phyloP scores from a whole-genome alignment of 2,329 filamentous ascomycete species.

The Colletotrichum destructivum region DNA sequence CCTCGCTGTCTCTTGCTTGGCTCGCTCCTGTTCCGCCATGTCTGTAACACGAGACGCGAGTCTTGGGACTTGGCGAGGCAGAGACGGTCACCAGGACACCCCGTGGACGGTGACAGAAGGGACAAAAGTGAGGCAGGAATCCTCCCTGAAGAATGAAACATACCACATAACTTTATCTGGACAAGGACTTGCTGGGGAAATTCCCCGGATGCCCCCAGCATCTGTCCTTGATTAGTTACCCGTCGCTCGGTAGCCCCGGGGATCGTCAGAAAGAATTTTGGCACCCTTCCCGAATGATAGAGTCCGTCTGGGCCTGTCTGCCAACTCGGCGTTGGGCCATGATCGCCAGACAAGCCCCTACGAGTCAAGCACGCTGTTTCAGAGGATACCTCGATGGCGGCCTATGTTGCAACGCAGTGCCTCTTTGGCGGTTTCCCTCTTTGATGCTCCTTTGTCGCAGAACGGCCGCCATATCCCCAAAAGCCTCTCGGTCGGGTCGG shows the following conservation, averaged over 20 bases:
- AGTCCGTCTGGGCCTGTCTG: constrained; percentile 18
- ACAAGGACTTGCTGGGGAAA: constrained; percentile 30
- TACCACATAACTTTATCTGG: constrained; percentile 38
- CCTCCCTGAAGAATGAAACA: constrained; percentile 32
- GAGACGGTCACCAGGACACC: background rate
- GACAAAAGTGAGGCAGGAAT: constrained; percentile 27
- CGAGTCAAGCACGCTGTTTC: constrained; percentile 40
- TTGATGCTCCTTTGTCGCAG: background rate
- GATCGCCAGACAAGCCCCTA: background rate
- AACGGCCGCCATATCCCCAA: background rate
- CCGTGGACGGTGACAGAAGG: background rate
- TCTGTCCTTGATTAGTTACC: constrained; percentile 12
- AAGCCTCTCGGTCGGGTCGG: background rate
- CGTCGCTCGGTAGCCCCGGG: constrained; percentile 33
- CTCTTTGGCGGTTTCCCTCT: background rate
- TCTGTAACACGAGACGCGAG: constrained; percentile 11
- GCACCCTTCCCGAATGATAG: constrained; percentile 31
- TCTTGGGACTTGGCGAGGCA: constrained; percentile 33
- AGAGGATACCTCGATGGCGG: constrained; percentile 14
- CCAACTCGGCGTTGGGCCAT: constrained; percentile 8
- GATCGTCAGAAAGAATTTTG: constrained; percentile 10
- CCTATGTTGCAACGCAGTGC: background rate
- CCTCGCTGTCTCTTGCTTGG: background rate
- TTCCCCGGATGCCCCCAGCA: constrained; percentile 35
- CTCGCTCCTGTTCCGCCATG: background rate